phyloP scores from a whole-genome alignment of 805 yeast species.

The Wickerhamomyces canadensis region DNA sequence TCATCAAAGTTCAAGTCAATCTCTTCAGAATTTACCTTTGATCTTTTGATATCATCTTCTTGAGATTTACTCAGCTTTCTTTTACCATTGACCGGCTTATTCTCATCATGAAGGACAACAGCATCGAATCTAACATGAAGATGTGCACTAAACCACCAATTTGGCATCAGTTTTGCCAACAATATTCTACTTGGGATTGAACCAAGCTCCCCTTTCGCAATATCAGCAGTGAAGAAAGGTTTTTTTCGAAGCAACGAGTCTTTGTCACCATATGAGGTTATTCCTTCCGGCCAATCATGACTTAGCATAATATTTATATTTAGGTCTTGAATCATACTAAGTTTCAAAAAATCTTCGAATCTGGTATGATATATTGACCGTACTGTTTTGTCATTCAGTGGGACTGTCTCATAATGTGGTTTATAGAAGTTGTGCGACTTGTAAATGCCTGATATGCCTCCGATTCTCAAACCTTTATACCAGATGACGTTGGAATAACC shows the following conservation, averaged over 20 bases:
- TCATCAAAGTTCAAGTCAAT: conserved; percentile 1
- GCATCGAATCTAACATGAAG: conserved; percentile 75
- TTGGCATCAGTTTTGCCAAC: conserved; percentile 51
- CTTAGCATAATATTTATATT: conserved; percentile 55
- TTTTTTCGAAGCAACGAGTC: conserved; percentile 46
- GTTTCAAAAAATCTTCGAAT: conserved; percentile 49
- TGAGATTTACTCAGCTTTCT: conserved; percentile 10
- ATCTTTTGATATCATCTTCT: conserved; percentile 6
- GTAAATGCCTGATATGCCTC: conserved; percentile 83
- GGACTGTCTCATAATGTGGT: conserved; percentile 38
- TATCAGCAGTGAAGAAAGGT: conserved; percentile 64
- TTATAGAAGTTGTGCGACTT: conserved; percentile 43
- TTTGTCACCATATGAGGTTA: conserved; percentile 60
- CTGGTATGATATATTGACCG: conserved; percentile 69
- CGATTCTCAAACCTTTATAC: conserved; percentile 71
- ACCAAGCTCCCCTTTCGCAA: conserved; percentile 57
- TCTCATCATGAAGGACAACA: conserved; percentile 30
- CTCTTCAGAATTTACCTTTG: conserved; percentile 1
- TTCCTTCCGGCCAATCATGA: conserved; percentile 94
- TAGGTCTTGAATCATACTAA: conserved; percentile 34
- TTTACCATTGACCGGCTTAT: no score
- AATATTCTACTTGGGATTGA: conserved; percentile 60
- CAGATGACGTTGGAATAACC: conserved; percentile 75
- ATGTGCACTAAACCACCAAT: conserved; percentile 86
- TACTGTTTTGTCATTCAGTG: conserved; percentile 40